A percentile compares a stretch with the other conserved stretches of the same genome.
phyloP scores from a whole-genome alignment of 129 eudicot genomes.

The carrot (Daucus carota) region DNA sequence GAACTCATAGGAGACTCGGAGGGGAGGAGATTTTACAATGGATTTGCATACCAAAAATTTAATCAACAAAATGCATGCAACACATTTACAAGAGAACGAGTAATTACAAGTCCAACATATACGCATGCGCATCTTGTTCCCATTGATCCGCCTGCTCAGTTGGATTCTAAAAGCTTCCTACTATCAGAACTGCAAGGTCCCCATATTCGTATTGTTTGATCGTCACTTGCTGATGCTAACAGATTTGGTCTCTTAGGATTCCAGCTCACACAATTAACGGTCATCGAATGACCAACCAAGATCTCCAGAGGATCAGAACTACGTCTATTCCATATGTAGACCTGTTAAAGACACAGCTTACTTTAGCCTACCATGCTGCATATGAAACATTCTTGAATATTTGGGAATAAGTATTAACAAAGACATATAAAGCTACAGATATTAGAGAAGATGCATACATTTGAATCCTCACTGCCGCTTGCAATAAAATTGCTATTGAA shows the following conservation, averaged over 20 bases:
- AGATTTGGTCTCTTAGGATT: conserved; percentile 63
- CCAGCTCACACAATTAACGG: conserved; percentile 97
- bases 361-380: conserved; percentile 3
- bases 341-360: conserved; percentile 31
- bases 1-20: conserved; percentile 6
- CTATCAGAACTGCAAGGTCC: conserved; percentile 49
- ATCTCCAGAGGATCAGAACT: conserved; percentile 55
- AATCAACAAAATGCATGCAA: conserved; percentile 17
- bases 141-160: conserved; percentile 8
- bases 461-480: conserved; percentile 85
- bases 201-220: conserved; percentile 94
- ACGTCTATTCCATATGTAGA: conserved; percentile 76
- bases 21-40: conserved; percentile 18
- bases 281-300: conserved; percentile 64
- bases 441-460: conserved; percentile 37
- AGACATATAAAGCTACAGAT: not conserved
- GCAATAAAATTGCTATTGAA: conserved; percentile 64
- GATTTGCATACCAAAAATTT: conserved; percentile 13
- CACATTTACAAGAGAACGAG: conserved; percentile 21
- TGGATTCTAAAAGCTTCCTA: conserved; percentile 7
- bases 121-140: not conserved
- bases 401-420: not conserved
- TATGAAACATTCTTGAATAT: not conserved
- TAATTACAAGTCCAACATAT: conserved; percentile 14
- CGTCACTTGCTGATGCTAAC: conserved; percentile 96